phyloP scores from a whole-genome alignment of 1,139 yeast genomes.

The Taiozyma sp. region DNA sequence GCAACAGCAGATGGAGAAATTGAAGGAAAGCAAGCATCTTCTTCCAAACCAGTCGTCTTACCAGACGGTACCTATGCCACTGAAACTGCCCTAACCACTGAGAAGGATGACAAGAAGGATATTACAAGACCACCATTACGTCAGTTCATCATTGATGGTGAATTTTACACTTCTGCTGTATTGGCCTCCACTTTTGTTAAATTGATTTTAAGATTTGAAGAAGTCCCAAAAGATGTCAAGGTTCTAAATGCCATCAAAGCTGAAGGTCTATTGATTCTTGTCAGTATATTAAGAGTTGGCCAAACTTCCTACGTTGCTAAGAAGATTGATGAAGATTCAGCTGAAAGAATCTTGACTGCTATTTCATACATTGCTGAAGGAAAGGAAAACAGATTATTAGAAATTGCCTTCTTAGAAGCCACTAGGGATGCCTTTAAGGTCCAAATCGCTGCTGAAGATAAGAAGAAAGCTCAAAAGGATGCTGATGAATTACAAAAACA shows the following conservation, averaged over 20 bases:
- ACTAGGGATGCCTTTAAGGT: constrained; percentile 78
- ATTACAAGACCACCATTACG: constrained; percentile 72
- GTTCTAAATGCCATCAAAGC: constrained; percentile 84
- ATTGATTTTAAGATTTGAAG: constrained; percentile 73
- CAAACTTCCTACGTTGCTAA: constrained; percentile 72
- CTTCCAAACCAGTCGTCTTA: constrained; percentile 72
- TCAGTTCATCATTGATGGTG: constrained; percentile 78
- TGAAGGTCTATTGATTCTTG: constrained; percentile 90
- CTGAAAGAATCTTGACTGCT: constrained; percentile 85
- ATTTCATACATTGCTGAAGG: constrained; percentile 44
- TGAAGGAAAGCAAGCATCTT: constrained; percentile 27
- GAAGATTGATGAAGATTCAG: constrained; percentile 91
- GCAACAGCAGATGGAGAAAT: constrained; percentile 32
- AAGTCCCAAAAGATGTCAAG: constrained; percentile 48
- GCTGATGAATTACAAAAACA: constrained; percentile 61
- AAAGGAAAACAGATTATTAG: constrained; percentile 41
- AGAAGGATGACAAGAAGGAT: constrained; percentile 27
- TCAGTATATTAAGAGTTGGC: constrained; percentile 87
- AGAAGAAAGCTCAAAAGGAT: constrained; percentile 50
- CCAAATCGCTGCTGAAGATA: constrained; percentile 54
- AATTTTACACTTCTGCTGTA: constrained; percentile 87
- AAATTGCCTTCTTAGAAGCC: constrained; percentile 79
- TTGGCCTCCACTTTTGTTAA: constrained; percentile 87
- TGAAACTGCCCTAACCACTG: constrained; percentile 74
- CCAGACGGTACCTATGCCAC: constrained; percentile 99